Conservation (phyloP, 1,139 yeast genomes). For the Trichomonascaceae sp. region DNA sequence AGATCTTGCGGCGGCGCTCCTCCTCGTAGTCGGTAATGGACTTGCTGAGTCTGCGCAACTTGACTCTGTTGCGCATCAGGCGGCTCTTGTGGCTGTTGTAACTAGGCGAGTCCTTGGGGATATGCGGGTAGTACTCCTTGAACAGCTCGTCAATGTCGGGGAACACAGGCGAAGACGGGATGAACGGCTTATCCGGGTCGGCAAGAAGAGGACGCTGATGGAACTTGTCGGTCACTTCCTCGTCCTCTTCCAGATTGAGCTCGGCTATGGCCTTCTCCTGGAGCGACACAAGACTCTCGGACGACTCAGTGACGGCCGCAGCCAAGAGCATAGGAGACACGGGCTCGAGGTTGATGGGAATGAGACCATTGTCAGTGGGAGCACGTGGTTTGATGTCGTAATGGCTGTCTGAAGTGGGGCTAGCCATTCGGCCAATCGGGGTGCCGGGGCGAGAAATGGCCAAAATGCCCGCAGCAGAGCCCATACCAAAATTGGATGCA, state of each 20-base stretch:
- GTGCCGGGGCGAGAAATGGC: no score
- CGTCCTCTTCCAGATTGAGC: constrained; percentile 12
- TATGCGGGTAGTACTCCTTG: constrained; percentile 12
- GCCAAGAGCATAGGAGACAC: constrained; percentile 13
- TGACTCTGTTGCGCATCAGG: constrained; percentile 14
- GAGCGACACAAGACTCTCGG: constrained; percentile 12
- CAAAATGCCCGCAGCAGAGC: no score
- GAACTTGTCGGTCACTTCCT: constrained; percentile 14
- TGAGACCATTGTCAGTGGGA: constrained; percentile 10
- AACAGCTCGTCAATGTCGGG: constrained; percentile 14
- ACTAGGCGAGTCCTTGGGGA: constrained; percentile 10
- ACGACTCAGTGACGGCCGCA: constrained; percentile 9
- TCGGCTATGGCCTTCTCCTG: constrained; percentile 12
- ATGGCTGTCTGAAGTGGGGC: no score
- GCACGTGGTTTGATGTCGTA: constrained; percentile 10
- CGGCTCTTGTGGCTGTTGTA: constrained; percentile 14
- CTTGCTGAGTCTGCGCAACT: constrained; percentile 11
- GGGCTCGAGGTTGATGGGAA: constrained; percentile 15
- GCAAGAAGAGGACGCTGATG: constrained; percentile 16
- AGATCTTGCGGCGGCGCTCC: constrained; percentile 7
- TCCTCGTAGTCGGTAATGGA: constrained; percentile 11
- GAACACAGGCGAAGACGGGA: constrained; percentile 16
- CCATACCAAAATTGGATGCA: no score
- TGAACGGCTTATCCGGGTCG: constrained; percentile 18
- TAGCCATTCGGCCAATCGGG: no score